Evolutionary conservation across 116 monocot genomes (phyloP), one percentile per base, ranked within the genome.

Genomic region (Dioscorea cayenensis): DNA sequence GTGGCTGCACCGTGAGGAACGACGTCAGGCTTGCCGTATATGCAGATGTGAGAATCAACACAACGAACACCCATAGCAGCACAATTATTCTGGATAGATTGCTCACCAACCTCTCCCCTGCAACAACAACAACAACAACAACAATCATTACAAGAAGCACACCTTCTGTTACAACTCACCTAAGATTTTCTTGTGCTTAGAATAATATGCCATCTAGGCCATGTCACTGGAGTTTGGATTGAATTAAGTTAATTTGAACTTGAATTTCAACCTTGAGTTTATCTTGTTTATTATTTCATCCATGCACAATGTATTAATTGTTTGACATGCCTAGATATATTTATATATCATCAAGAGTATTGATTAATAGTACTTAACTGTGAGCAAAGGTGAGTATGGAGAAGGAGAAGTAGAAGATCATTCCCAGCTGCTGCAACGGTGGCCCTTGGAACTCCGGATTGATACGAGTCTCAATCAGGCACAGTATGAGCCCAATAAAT

Each of bases 341-440:
- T n/a, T n/a, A n/a, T n/a, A n/a, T 16, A 61, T 6, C 10, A 55
- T 36, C 7, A 49, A 19, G 7, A 2, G 63, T 10, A 25, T n/a
- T n/a, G n/a, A n/a, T n/a, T 14, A 66, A 0, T 29, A 0, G 6
- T 64, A 78, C 82, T 11, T 29, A 77, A 83, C 82, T 77, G 78
- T 83, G 78, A 17, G 82, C 58, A 12, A 71, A 75, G 71, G 71
- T 65, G 22, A 78, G 59, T 2, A 78, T 83, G 23, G 77, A 78
- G 75, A 83, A 83, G 60, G 82, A 70, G 10, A 83, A 83, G 74
- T 78, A 83, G 70, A 83, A 78, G 65, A 75, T 78, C 14, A 60
- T 67, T 14, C 82, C 82, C 22, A 77, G 49, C 59, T 82, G 77
- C 43, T 77, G 64, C 5, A 48, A 22, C 1, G 65, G 70, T 0